phyloP scores from a whole-genome alignment of 2,329 filamentous ascomycete species.

The Podosphaera xanthii region DNA sequence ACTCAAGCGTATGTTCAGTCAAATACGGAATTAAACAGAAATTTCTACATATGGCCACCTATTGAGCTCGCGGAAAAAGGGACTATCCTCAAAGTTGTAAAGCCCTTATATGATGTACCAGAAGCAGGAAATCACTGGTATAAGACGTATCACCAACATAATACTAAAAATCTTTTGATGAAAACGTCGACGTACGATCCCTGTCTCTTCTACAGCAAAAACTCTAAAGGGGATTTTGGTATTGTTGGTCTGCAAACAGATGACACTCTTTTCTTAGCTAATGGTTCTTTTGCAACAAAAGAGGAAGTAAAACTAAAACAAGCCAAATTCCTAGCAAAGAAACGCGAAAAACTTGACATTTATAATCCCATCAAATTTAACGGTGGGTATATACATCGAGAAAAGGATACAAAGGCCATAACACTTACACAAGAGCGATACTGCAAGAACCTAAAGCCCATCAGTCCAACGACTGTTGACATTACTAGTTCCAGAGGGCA shows the following conservation, averaged over 20 bases:
- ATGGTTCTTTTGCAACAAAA: not conserved
- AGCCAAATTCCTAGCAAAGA: not conserved
- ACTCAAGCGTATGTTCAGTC: not conserved
- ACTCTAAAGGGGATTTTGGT: not conserved
- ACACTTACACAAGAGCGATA: not conserved
- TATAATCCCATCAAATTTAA: not conserved
- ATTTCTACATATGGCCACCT: not conserved
- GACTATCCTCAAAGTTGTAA: not conserved
- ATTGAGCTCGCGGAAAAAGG: not conserved
- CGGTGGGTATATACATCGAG: not conserved
- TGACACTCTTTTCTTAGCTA: not conserved
- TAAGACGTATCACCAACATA: not conserved
- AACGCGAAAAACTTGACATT: not conserved
- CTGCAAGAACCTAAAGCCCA: not conserved
- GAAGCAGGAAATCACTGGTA: slow-evolving; percentile 1
- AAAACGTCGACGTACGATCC: not conserved
- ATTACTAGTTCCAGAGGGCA: not conserved
- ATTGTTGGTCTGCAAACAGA: not conserved
- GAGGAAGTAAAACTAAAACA: not conserved
- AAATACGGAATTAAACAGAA: not conserved
- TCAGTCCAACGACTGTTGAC: not conserved
- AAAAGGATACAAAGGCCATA: not conserved
- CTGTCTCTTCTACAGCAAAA: not conserved
- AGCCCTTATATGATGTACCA: not conserved
- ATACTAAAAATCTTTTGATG: not conserved